These are phyloP conservation scores for Sphaerulina populicola DNA, from an alignment of 2,329 filamentous ascomycete genomes.

Conservation along the genomic window DNA sequence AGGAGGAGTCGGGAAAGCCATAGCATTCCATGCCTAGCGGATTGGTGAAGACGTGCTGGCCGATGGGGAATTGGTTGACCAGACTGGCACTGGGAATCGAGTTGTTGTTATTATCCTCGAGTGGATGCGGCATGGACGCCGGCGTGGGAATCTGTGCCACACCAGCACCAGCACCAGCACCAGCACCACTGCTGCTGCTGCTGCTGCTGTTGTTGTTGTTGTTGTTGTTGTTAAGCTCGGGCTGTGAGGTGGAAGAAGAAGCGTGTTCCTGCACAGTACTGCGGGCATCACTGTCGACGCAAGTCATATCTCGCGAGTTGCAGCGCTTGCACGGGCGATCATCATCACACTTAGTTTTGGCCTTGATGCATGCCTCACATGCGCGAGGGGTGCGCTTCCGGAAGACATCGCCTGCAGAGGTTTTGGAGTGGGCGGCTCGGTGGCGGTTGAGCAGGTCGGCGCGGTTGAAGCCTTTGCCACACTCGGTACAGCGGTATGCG, in stretches of 20 bases:
- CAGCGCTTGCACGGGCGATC: conserved; percentile 25
- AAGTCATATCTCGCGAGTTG: conserved; percentile 17
- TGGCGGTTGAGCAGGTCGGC: conserved; percentile 26
- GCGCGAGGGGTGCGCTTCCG: conserved; percentile 22
- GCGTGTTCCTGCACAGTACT: conserved; percentile 7
- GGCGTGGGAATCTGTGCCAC: conserved; percentile 7
- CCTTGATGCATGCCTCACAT: conserved; percentile 23
- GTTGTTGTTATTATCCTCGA: background rate
- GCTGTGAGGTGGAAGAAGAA: background rate
- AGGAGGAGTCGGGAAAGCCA: conserved; percentile 27
- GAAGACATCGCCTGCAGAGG: conserved; percentile 17
- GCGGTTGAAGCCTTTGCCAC: conserved; percentile 27
- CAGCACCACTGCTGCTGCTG: no score
- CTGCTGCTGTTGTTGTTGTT: background rate
- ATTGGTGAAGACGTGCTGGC: background rate
- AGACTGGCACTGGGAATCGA: background rate
- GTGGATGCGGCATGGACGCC: conserved; percentile 1
- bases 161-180: no score
- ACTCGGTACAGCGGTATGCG: conserved; percentile 20
- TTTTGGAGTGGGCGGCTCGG: conserved; percentile 22
- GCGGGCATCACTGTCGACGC: conserved; percentile 22
- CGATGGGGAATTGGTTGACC: background rate
- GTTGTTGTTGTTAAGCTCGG: background rate
- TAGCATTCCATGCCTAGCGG: conserved; percentile 5
- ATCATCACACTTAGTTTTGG: conserved; percentile 25